Conservation (phyloP, 1,139 yeast species). For the Kodamaea plutei region DNA sequence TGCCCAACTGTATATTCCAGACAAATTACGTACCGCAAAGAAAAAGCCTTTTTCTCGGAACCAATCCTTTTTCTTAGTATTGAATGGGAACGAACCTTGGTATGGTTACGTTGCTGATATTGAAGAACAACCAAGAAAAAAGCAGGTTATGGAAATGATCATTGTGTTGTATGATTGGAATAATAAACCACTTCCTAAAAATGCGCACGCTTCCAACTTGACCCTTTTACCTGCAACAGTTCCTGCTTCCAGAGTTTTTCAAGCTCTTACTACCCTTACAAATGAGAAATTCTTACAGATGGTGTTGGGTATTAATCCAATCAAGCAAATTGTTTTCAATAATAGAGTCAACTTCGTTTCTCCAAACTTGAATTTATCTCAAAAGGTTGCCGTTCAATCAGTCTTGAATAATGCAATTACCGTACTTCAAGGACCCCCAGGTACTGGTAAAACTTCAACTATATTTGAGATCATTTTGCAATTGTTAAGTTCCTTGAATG, state of each 20-base stretch:
- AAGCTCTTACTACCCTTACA: constrained; percentile 58
- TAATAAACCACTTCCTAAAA: constrained; percentile 43
- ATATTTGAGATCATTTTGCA: constrained; percentile 65
- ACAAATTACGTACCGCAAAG: constrained; percentile 37
- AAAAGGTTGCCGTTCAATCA: constrained; percentile 63
- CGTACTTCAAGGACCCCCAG: constrained; percentile 65
- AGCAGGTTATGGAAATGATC: constrained; percentile 40
- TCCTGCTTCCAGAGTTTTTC: constrained; percentile 57
- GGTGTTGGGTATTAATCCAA: constrained; percentile 58
- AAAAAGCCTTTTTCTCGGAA: constrained; percentile 46
- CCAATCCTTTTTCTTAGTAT: constrained; percentile 44
- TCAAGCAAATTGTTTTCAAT: constrained; percentile 54
- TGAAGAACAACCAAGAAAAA: constrained; percentile 13
- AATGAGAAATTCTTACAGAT: constrained; percentile 56
- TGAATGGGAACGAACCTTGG: constrained; percentile 37
- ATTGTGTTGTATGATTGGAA: constrained; percentile 59
- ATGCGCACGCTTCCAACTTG: constrained; percentile 34
- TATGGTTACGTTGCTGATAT: constrained; percentile 42
- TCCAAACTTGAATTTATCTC: constrained; percentile 56
- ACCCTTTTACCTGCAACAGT: constrained; percentile 60
- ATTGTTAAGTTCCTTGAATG: constrained; percentile 49
- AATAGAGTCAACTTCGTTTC: constrained; percentile 50
- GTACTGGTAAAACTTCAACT: constrained; percentile 65
- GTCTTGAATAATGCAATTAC: constrained; percentile 65
- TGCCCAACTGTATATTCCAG: constrained; percentile 39